Base-by-base conservation (phyloP, 768 basidiomycete species). In the Leccinum disarticulatum region DNA sequence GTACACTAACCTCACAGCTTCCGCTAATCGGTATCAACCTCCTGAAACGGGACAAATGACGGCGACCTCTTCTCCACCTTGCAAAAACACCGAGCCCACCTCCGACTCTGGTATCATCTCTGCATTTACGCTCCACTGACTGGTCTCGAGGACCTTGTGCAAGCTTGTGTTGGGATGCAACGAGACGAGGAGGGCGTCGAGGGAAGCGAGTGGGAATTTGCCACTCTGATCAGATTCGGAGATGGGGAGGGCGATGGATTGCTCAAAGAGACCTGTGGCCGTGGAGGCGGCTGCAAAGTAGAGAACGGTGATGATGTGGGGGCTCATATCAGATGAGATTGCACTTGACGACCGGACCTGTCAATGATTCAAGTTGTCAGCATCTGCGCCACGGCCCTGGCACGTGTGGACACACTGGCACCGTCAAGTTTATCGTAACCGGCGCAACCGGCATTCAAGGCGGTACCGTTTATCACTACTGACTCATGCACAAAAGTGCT, bases 31-130 rank as follows among this genome's bases (percentile, higher is more conserved):
- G 25, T 7, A 46, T 70, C 59, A 91, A 33, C 91, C 91, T 5
- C 92, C 91, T 55, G 88, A 90, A 0, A 93, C 90, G 9, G 89
- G 91, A 64, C 87, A 88, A 47, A 93, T 93, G 27, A 93, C 80
- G 14, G 86, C 90, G 8, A 92, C 83, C 66, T 90, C 87, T 70
- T 93, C 90, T 22, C 89, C 90, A 11, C 88, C 88, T 49, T 72
- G 79, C 50, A 93, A 71, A 13, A 75, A 58, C 19, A 83, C 74
- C 1, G 61, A 64, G 14, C 5, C 30, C 10, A 67, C 60, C n/a
- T 76, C 74, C 3, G 80, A 80, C 60, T 86, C 79, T 13, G 87
- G 83, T 2, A 91, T 80, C 88, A 92, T 92, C 74, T 90, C 89
- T 55, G 81, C 87, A 66, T 92, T 77, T 13, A 93, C 88, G 66